These are phyloP conservation scores for Mycena vitilis DNA, from an alignment of 768 basidiomycete species.

Conservation along the genomic window DNA sequence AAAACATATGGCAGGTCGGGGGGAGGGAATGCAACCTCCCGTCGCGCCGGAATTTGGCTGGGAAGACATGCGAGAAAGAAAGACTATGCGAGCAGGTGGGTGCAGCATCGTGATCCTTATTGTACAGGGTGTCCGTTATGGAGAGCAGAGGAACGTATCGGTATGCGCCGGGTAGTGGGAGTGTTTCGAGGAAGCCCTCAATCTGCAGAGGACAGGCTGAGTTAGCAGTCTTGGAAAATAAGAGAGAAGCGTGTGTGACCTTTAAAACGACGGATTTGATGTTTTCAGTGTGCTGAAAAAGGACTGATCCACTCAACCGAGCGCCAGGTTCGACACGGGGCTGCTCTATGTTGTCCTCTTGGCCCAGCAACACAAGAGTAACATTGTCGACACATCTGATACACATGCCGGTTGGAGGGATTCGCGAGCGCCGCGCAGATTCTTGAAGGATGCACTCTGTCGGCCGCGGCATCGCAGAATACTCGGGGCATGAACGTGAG, in stretches of 20 bases:
- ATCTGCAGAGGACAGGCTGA: no score
- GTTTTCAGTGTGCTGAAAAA: no score
- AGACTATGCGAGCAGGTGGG: constrained; percentile 1
- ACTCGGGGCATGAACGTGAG: background rate
- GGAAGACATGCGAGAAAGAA: constrained; percentile 4
- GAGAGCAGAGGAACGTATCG: background rate
- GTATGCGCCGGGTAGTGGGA: constrained; percentile 5
- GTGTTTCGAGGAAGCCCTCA: constrained; percentile 12
- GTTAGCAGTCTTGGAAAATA: no score
- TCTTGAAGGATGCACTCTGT: constrained; percentile 5
- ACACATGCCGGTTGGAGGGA: background rate
- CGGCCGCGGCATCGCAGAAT: background rate
- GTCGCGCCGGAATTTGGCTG: background rate
- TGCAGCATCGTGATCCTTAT: background rate
- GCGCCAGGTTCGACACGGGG: background rate
- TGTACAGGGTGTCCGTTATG: constrained; percentile 15
- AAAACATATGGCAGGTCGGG: constrained; percentile 13
- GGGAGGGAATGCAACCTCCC: constrained; percentile 2
- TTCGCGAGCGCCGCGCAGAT: background rate
- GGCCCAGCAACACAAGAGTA: constrained; percentile 4
- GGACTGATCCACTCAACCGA: no score
- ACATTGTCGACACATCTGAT: background rate
- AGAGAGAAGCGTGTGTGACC: no score
- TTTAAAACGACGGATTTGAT: no score
- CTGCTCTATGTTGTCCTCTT: constrained; percentile 7